Base-by-base conservation (phyloP, 2,329 filamentous ascomycete species). In the Xylariaceae sp. region DNA sequence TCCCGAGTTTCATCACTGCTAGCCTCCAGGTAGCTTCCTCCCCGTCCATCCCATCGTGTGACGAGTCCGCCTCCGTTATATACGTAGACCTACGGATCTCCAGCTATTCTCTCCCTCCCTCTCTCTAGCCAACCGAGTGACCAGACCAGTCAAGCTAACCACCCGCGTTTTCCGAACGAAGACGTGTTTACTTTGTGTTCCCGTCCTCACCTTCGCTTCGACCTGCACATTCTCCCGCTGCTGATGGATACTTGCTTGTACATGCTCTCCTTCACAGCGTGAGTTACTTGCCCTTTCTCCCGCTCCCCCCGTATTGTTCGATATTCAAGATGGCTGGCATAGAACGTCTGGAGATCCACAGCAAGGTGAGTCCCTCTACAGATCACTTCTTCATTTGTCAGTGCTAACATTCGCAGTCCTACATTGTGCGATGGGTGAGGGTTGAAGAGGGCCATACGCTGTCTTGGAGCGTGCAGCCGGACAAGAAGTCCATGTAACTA, bases 371-470 rank as follows among this genome's bases (percentile, higher is more conserved):
- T 51, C 3, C 49, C 39, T 53, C 11, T 18, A 51, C 17, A 34
- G 53, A 34, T 35, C 49, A 30, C 4, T 30, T 30, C 23, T 30
- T 1, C 23, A 30, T 30, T 30, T 1, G 1, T 60, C 45, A 35
- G 56, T 53, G 57, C 55, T 63, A n/a, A 61, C 58, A 9, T 55
- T 63, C 62, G 58, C 67, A 97, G 94, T 96, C 92, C 65, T 99
- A 99, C 77, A 92, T 99, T 68, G 90, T 99, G 59, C 91, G 94
- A 71, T 99, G 94, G 93, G 90, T 97, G 68, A 88, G 91, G 72
- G 93, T 97, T 67, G 87, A 92, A 58, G 87, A 91, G 64, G 89
- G 89, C 56, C 88, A 96, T 74, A 96, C 92, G 54, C 92, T 99
- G 69, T 96, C 92, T 13, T 99, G 94, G 94, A 97, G 91, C 71